phyloP scores from a whole-genome alignment of 1,284 basidiomycete genomes.

The Pseudozyma thailandica region DNA sequence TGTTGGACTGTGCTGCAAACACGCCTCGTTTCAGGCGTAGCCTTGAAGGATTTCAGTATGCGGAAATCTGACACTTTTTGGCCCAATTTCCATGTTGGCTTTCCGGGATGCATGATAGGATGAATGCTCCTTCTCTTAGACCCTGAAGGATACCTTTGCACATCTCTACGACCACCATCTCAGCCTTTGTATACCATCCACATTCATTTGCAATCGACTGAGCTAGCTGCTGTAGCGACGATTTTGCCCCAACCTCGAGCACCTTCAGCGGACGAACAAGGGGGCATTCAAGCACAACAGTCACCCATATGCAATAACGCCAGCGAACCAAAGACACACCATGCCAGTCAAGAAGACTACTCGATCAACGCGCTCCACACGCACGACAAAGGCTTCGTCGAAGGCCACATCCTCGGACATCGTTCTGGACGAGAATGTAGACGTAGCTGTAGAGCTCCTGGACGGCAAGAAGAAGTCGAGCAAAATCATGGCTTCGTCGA shows the following conservation, averaged over 20 bases:
- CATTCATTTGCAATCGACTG: no score
- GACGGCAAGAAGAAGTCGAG: constrained; percentile 14
- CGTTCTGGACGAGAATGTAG: constrained; percentile 30
- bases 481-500: constrained; percentile 8
- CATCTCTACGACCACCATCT: no score
- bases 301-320: background rate
- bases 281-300: background rate
- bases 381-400: constrained; percentile 34
- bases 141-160: background rate
- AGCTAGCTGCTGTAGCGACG: no score
- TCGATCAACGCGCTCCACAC: constrained; percentile 29
- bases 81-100: background rate
- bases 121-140: constrained; percentile 1
- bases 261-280: no score
- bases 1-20: constrained; percentile 29
- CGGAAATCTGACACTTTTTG: constrained; percentile 14
- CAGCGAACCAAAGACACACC: background rate
- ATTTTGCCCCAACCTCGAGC: no score
- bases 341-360: constrained; percentile 45
- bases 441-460: background rate
- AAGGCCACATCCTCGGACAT: constrained; percentile 25
- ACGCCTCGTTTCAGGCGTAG: no score
- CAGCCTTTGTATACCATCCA: no score
- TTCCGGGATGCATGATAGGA: background rate
- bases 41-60: no score